These are phyloP conservation scores for Lathyrus sativus DNA, from an alignment of 306 rosid species.

Conservation along the genomic window DNA sequence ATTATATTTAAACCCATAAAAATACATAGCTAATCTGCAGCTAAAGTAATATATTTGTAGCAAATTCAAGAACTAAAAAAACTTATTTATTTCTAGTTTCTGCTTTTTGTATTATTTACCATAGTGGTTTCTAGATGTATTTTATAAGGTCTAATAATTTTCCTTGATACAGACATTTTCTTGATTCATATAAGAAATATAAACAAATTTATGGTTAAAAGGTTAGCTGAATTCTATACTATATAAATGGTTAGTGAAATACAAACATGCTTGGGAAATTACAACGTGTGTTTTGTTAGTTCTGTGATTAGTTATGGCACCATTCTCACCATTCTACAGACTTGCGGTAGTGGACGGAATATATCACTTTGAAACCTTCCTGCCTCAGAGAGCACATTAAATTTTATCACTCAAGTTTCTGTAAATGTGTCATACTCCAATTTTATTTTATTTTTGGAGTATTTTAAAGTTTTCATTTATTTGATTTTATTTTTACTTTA, in stretches of 20 bases:
- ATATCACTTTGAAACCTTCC: slow-evolving; percentile 91
- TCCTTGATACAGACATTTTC: slow-evolving; percentile 16
- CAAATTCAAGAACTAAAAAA: too few relatives aligned
- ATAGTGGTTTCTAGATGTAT: slow-evolving; percentile 54
- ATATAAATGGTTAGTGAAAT: neutral
- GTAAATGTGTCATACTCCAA: too few relatives aligned
- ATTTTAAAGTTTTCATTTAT: too few relatives aligned
- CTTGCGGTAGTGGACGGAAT: slow-evolving; percentile 77
- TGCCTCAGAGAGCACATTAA: slow-evolving; percentile 77
- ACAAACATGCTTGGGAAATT: slow-evolving; percentile 7
- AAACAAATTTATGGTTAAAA: slow-evolving; percentile 30
- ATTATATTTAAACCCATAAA: too few relatives aligned
- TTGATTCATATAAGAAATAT: slow-evolving; percentile 54
- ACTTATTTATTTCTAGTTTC: neutral
- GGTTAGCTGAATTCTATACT: slow-evolving; percentile 24
- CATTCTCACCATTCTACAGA: slow-evolving; percentile 50
- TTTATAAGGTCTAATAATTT: slow-evolving; percentile 40
- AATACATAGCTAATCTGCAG: too few relatives aligned
- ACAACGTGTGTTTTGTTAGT: slow-evolving; percentile 18
- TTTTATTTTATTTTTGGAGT: too few relatives aligned
- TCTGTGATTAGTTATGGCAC: slow-evolving; percentile 26
- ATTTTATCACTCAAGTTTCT: slow-evolving; percentile 56
- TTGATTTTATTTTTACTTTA: too few relatives aligned
- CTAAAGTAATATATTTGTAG: too few relatives aligned
- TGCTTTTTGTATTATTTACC: slow-evolving; percentile 46